phyloP scores from a whole-genome alignment of 768 basidiomycete species.

The Lactarius tabidus region DNA sequence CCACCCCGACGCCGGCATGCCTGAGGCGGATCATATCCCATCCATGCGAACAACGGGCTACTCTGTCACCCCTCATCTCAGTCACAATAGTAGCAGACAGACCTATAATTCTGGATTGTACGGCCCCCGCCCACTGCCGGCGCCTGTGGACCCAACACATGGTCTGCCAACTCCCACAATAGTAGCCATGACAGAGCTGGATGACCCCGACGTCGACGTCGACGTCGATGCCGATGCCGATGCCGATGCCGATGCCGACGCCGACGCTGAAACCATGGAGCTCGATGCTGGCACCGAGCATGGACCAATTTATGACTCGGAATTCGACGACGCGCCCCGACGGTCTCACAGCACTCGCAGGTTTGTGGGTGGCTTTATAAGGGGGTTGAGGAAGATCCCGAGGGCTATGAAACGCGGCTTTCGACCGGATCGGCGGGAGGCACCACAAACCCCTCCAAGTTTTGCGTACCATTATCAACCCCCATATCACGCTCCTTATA shows the following conservation, averaged over 20 bases:
- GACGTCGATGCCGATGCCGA: constrained; percentile 18
- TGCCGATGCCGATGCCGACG: constrained; percentile 5
- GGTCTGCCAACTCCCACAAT: constrained; percentile 8
- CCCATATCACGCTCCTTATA: constrained; percentile 3
- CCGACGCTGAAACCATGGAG: constrained; percentile 18
- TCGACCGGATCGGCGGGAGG: constrained; percentile 5
- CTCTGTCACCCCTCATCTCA: constrained; percentile 14
- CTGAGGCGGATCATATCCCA: constrained; percentile 11
- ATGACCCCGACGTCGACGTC: constrained; percentile 18
- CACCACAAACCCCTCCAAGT: constrained; percentile 3
- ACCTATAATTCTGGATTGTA: constrained; percentile 10
- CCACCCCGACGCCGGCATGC: constrained; percentile 2
- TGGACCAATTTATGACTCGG: background rate
- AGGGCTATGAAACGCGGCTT: constrained; percentile 21
- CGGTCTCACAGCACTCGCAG: constrained; percentile 1
- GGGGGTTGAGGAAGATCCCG: constrained; percentile 20
- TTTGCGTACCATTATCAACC: background rate
- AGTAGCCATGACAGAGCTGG: constrained; percentile 7
- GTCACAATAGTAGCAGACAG: constrained; percentile 18
- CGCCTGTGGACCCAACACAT: constrained; percentile 8
- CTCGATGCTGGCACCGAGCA: constrained; percentile 11
- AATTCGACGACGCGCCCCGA: constrained; percentile 10
- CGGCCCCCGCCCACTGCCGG: constrained; percentile 20
- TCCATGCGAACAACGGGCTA: background rate
- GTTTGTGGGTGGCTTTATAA: constrained; percentile 25